Evolutionary conservation across 257 asterid species (phyloP), one percentile per base, ranked within the genome.

Genomic region (Solanum pinnatisectum): DNA sequence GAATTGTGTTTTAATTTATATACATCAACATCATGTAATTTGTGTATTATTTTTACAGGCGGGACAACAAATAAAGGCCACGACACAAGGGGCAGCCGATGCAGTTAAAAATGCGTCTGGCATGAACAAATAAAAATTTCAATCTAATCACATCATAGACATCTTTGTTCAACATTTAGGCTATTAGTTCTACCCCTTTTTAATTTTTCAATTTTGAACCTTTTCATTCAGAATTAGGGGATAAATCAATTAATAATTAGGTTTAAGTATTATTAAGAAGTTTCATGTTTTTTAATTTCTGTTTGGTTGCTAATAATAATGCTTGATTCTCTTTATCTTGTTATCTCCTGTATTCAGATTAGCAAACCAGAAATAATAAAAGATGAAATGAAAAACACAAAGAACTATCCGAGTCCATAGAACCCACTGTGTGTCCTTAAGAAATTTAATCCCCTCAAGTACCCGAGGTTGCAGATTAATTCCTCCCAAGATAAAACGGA

Each of bases 51-150:
- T 72, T 35, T 7, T 65, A 6, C 56, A 87, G 88, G 90, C 70
- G 42, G 90, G 84, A 25, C 39, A 71, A 3, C 87, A 84, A 46
- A 10, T 84, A n/a, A 42, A 84, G 87, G 90, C 63, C 30, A 88
- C 74, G 49, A 88, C 87, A 52, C 70, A 88, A 56, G 90, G 77
- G 10, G 90, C 88, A 46, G 88, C 67, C 11, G 87, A 88, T 42
- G 86, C 87, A 22, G 87, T 87, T 46, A 87, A 87, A 85, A 36
- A 88, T 35, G 76, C 89, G 22, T 89, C 90, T 42, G 91, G 91
- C 87, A 86, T 91, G 90, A 92, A 92, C 88, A 92, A 91, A 87
- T 92, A 91, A 73, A 56, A 65, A 44, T 36, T 8, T 36, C 27
- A n/a, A 33, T 72, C 44, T 33, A n/a, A 33, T 32, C n/a, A 72